Conservation (phyloP, 805 yeast genomes). For the Metschnikowia koreensis region DNA sequence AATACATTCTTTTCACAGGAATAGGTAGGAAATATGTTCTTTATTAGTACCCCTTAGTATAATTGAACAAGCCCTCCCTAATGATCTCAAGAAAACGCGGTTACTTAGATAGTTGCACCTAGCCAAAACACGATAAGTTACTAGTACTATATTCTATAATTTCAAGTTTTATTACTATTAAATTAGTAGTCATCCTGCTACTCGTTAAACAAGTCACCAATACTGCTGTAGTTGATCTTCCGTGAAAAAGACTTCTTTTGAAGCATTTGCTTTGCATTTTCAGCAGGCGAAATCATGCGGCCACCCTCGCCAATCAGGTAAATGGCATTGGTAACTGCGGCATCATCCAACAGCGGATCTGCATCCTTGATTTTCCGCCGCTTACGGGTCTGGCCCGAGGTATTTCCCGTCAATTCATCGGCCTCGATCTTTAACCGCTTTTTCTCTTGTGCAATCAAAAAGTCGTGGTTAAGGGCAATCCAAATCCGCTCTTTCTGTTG, state of each 20-base stretch:
- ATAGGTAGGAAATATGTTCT: no score
- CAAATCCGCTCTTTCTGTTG: slow-evolving; percentile 78
- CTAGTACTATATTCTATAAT: no score
- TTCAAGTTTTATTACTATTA: neutral
- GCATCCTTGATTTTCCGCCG: slow-evolving; percentile 25
- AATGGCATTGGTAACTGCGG: slow-evolving; percentile 33
- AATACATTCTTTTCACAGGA: no score
- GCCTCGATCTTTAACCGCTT: slow-evolving; percentile 83
- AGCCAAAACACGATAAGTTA: no score
- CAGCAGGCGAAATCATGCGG: slow-evolving; percentile 58
- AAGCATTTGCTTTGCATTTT: slow-evolving; percentile 74
- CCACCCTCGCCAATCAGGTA: slow-evolving; percentile 44
- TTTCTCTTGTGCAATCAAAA: slow-evolving; percentile 77
- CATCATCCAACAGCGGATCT: slow-evolving; percentile 25
- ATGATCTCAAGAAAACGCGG: no score
- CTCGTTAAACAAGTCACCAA: slow-evolving; percentile 49
- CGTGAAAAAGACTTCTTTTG: slow-evolving; percentile 75
- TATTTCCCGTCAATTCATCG: slow-evolving; percentile 80
- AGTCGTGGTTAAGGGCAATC: slow-evolving; percentile 88
- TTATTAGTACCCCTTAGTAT: no score
- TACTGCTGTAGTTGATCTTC: slow-evolving; percentile 86
- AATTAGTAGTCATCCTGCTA: neutral
- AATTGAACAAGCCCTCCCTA: no score
- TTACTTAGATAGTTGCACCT: no score
- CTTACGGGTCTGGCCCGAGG: slow-evolving; percentile 45